phyloP scores from a whole-genome alignment of 306 rosid species.

The Rosa multiflora region DNA sequence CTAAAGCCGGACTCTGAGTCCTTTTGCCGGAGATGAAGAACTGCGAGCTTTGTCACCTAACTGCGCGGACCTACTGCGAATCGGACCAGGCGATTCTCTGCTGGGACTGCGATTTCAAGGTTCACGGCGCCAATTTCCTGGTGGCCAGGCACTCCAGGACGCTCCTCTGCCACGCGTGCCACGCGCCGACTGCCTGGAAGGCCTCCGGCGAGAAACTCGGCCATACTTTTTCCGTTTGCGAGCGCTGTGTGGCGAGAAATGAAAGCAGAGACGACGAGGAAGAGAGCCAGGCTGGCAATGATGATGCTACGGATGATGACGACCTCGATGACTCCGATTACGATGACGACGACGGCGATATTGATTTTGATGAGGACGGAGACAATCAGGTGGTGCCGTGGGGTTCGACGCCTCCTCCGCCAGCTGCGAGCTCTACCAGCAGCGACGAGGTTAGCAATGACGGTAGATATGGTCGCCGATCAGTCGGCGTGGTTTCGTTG shows the following conservation, averaged over 20 bases:
- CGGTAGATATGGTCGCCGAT: conserved; percentile 25
- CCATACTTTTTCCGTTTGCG: conserved; percentile 59
- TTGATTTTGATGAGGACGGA: conserved; percentile 24
- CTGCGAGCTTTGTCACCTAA: conserved; percentile 67
- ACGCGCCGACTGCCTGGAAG: conserved; percentile 70
- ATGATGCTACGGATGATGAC: conserved; percentile 25
- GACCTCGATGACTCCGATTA: conserved; percentile 15
- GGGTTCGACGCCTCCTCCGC: conserved; percentile 50
- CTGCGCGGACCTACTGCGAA: conserved; percentile 66
- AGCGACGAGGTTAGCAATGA: conserved; percentile 43
- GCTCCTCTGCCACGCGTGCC: conserved; percentile 74
- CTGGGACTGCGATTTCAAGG: conserved; percentile 77
- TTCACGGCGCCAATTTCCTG: conserved; percentile 75
- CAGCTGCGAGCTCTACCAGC: conserved; percentile 51
- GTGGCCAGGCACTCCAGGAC: conserved; percentile 67
- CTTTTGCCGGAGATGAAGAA: conserved; percentile 42
- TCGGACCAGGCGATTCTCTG: conserved; percentile 75
- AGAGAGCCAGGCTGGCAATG: conserved; percentile 51
- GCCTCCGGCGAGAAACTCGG: conserved; percentile 70
- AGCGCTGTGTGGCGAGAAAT: conserved; percentile 40
- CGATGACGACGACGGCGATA: conserved; percentile 12
- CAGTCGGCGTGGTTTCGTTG: conserved; percentile 19
- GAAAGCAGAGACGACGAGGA: conserved; percentile 18
- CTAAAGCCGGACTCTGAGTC: background rate
- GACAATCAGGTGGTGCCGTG: conserved; percentile 67